Conservation (phyloP, 148 eudicot genomes). For the Spergularia bocconei region DNA sequence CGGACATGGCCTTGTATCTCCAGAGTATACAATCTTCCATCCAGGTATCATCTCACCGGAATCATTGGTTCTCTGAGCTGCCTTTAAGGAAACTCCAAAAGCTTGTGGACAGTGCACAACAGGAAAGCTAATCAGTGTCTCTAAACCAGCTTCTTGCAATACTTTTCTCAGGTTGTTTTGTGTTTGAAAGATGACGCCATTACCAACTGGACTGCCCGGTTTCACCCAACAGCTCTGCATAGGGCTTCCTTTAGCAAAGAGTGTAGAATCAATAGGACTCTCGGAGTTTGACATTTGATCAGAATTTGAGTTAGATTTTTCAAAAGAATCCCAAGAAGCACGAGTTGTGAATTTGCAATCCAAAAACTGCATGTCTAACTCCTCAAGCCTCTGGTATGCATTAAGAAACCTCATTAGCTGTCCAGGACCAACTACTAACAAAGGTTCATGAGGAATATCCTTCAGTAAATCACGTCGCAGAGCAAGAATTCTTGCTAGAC, state of each 20-base stretch:
- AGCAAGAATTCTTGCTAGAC: slow-evolving; percentile 91
- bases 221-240: slow-evolving; percentile 76
- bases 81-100: slow-evolving; percentile 61
- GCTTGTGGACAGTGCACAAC: slow-evolving; percentile 93
- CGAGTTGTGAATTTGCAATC: slow-evolving; percentile 86
- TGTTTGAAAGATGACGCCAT: slow-evolving; percentile 32
- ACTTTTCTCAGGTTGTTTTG: slow-evolving; percentile 43
- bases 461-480: slow-evolving; percentile 68
- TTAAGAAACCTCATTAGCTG: slow-evolving; percentile 71
- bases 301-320: slow-evolving; percentile 29
- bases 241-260: slow-evolving; percentile 62
- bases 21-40: slow-evolving; percentile 95
- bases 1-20: slow-evolving; percentile 89
- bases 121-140: slow-evolving; percentile 68
- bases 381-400: slow-evolving; percentile 89
- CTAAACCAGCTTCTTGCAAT: slow-evolving; percentile 69
- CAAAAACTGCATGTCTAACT: slow-evolving; percentile 78
- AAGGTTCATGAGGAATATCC: slow-evolving; percentile 62
- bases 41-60: slow-evolving; percentile 62
- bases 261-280: slow-evolving; percentile 32
- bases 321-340: slow-evolving; percentile 53
- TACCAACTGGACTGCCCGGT: slow-evolving; percentile 48
- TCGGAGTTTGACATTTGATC: slow-evolving; percentile 20
- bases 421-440: slow-evolving; percentile 79
- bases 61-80: slow-evolving; percentile 48